These are phyloP conservation scores for Grammothele lineata DNA, from an alignment of 768 basidiomycete genomes.

Conservation along the genomic window DNA sequence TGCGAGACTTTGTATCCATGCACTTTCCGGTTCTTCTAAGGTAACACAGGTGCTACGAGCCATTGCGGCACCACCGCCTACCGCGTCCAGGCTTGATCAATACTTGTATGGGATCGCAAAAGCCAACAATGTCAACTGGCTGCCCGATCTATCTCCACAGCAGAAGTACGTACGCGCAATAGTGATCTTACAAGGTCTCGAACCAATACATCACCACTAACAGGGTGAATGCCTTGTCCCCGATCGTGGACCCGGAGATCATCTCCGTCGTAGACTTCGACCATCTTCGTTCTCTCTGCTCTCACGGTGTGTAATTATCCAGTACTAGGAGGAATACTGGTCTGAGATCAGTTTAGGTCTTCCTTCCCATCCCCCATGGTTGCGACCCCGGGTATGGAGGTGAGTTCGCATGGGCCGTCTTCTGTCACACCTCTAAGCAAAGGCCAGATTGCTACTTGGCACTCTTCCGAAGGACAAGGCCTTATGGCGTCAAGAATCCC, in stretches of 20 bases:
- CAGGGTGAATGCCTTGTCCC: constrained; percentile 55
- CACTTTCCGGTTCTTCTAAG: too few relatives aligned
- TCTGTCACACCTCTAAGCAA: too few relatives aligned
- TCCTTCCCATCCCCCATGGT: constrained; percentile 70
- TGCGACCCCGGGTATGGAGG: constrained; percentile 79
- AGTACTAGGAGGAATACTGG: neutral
- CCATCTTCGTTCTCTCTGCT: constrained; percentile 52
- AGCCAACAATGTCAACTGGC: constrained; percentile 54
- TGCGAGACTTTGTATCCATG: constrained; percentile 19
- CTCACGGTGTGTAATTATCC: constrained; percentile 56
- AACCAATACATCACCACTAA: too few relatives aligned
- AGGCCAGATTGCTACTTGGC: constrained; percentile 55
- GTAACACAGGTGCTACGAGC: constrained; percentile 45
- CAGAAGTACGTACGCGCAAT: constrained; percentile 46
- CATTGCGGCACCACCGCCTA: constrained; percentile 48
- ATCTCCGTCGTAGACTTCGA: constrained; percentile 52
- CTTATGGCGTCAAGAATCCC: constrained; percentile 53
- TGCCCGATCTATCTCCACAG: constrained; percentile 53
- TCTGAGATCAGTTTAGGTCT: constrained; percentile 43
- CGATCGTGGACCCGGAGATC: constrained; percentile 50
- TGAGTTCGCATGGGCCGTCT: too few relatives aligned
- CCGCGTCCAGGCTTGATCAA: constrained; percentile 51
- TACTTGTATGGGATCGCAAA: constrained; percentile 53
- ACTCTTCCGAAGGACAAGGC: constrained; percentile 53
- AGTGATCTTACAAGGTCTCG: neutral